phyloP scores from a whole-genome alignment of 2,329 filamentous ascomycete species.

The Scedosporium boydii region DNA sequence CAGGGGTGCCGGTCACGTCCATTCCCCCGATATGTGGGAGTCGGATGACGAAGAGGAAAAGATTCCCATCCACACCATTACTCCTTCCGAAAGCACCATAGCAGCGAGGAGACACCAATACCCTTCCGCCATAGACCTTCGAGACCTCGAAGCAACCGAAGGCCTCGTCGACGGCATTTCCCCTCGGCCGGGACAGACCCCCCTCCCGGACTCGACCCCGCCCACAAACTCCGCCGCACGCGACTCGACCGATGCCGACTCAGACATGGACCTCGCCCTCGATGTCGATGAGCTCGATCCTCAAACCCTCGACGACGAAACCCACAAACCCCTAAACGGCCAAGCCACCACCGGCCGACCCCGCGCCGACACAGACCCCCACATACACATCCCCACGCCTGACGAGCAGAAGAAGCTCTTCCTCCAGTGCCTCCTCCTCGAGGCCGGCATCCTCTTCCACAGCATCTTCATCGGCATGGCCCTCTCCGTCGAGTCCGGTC shows the following conservation, averaged over 20 bases:
- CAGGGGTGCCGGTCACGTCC: conserved; percentile 51
- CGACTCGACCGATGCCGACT: conserved; percentile 31
- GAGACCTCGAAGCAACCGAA: conserved; percentile 40
- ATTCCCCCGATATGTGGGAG: conserved; percentile 40
- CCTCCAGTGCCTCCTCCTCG: conserved; percentile 69
- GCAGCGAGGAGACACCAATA: conserved; percentile 22
- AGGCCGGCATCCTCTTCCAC: conserved; percentile 78
- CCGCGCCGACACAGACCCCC: conserved; percentile 1
- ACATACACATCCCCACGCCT: conserved; percentile 14
- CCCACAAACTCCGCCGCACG: conserved; percentile 22
- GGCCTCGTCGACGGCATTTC: conserved; percentile 50
- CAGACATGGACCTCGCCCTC: conserved; percentile 43
- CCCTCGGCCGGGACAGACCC: conserved; percentile 37
- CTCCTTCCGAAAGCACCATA: neutral
- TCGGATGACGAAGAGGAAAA: conserved; percentile 30
- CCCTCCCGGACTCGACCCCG: conserved; percentile 23
- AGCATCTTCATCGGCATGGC: conserved; percentile 84
- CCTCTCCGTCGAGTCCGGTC: conserved; percentile 69
- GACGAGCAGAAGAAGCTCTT: conserved; percentile 58
- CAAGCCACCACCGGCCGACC: conserved; percentile 8
- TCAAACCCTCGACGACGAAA: conserved; percentile 11
- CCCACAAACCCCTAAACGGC: conserved; percentile 8
- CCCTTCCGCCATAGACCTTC: conserved; percentile 39
- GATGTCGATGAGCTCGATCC: conserved; percentile 51
- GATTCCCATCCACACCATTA: conserved; percentile 14